A percentile compares a stretch with the other conserved stretches of the same genome.
These are phyloP conservation scores for Conringia planisiliqua DNA, from an alignment of 345 rosid genomes.

Conservation along the genomic window DNA sequence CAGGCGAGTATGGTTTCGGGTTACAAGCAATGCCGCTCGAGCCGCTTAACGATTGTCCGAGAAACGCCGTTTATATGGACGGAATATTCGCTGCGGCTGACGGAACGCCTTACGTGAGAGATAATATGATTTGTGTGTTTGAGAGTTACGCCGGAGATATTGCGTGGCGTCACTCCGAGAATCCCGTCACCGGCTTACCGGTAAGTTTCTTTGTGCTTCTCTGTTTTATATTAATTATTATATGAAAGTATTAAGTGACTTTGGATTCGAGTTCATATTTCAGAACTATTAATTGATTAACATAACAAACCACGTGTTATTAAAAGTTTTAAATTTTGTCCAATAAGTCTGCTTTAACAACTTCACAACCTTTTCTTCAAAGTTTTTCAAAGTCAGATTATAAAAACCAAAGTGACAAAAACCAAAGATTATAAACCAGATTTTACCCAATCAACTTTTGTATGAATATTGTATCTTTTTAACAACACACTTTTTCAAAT, in stretches of 20 bases:
- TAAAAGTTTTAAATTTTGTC: not conserved
- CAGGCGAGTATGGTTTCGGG: conserved; percentile 60
- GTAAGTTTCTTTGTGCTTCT: not conserved
- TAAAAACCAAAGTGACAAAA: not conserved
- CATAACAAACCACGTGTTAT: not conserved
- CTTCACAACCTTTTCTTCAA: not conserved
- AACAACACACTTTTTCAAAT: not conserved
- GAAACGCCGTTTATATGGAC: conserved; percentile 50
- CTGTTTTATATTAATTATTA: not conserved
- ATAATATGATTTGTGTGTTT: conserved; percentile 48
- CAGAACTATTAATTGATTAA: not conserved
- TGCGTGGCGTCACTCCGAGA: conserved; percentile 59
- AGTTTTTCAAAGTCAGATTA: not conserved
- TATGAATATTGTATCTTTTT: not conserved
- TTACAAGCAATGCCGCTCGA: conserved; percentile 42
- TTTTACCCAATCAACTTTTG: not conserved
- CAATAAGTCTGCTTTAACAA: not conserved
- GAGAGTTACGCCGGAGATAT: conserved; percentile 55
- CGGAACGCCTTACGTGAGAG: conserved; percentile 47
- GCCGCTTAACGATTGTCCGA: conserved; percentile 60
- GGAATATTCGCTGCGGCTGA: conserved; percentile 44
- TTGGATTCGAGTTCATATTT: not conserved
- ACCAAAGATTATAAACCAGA: not conserved
- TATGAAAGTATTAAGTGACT: too few relatives aligned
- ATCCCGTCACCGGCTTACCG: conserved; percentile 21